Evolutionary conservation across 805 yeast species (phyloP), one percentile per base, ranked within the genome.

Genomic region (Tetrapisispora pingtungensis): DNA sequence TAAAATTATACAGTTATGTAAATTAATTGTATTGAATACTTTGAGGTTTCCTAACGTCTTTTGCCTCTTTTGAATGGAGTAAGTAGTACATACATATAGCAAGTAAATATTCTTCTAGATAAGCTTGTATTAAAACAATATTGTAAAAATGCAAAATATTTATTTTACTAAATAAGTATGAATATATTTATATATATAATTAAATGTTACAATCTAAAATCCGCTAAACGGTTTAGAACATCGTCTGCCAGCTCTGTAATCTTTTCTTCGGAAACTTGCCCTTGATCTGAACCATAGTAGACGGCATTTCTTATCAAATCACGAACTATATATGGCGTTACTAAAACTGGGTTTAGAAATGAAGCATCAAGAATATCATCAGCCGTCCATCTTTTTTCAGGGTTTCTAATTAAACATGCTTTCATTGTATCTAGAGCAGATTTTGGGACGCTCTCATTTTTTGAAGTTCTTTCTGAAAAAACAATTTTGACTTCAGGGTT

Each of bases 301-400:
- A 87, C 82, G 3, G 95, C 88, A 65, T 80, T 81, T 45, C 76
- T 80, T 26, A 86, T 81, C 53, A 88, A 66, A 52, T 82, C 89
- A 44, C 75, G 69, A 26, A 87, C 69, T 50, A 85, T 79, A 19
- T 71, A 69, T 52, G 76, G 76, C 33, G 84, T 78, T 2, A 88
- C 84, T 26, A 80, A 71, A 48, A 82, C 75, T 1, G 97, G 96
- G 39, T 73, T 74, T 49, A 89, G 67, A 54, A 88, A 90, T 28
- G 80, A 73, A 32, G 83, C 73, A 12, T 66, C 41, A 33, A 87
- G 59, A 19, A 87, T 72, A 54, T 81, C 74, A 8, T 74, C 73
- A 5, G 80, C 75, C 0, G 86, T 78, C 66, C 78, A 70, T 39
- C 97, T 69, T 32, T 74, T 72, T 18, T 61, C 61, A 1, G 95